Evolutionary conservation across 2,329 filamentous ascomycete species (phyloP), one percentile per base, ranked within the genome.

Genomic region (Incumbomyces delicatus): DNA sequence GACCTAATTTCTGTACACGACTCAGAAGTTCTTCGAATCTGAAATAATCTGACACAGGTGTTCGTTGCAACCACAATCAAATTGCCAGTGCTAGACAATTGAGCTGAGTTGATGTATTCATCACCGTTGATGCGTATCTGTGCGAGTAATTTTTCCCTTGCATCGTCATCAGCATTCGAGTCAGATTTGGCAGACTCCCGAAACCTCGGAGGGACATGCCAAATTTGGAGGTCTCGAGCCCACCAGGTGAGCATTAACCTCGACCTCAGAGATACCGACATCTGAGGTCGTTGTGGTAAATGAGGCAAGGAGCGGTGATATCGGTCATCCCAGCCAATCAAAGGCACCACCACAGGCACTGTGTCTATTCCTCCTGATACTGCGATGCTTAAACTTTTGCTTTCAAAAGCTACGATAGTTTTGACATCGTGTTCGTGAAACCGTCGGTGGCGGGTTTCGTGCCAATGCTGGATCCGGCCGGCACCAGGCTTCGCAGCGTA

Each of bases 361-460:
- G 88, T 84, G 65, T 96, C 92, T 41, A 89, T 84, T 36, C 88
- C 92, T 77, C 92, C 92, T 53, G 90, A 94, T 13, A 94, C 85
- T 10, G 95, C 74, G 46, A 96, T 80, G 59, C 87, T 96, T 60
- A 95, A 78, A 41, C 80, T 80, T 42, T 77, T 81, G 44, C 83
- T 83, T 64, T 98, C 92, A 54, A 90, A 96, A 0, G 86, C 81
- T 30, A 88, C 85, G 79, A 96, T 86, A 1, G 87, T 79, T 69
- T 96, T 96, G 58, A 96, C 88, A 68, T 98, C 92, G 64, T 96
- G 89, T 38, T 83, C 80, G 61, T 98, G 92, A 61, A 90, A 89
- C 60, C 87, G 77, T 55, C 86, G 77, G 61, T 94, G 87, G 65
- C 80, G 85, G n/a, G 87, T 75, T 64, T 92, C 90, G 49, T 78